phyloP scores from a whole-genome alignment of 2,329 filamentous ascomycete species.

The Lachnellula suecica region DNA sequence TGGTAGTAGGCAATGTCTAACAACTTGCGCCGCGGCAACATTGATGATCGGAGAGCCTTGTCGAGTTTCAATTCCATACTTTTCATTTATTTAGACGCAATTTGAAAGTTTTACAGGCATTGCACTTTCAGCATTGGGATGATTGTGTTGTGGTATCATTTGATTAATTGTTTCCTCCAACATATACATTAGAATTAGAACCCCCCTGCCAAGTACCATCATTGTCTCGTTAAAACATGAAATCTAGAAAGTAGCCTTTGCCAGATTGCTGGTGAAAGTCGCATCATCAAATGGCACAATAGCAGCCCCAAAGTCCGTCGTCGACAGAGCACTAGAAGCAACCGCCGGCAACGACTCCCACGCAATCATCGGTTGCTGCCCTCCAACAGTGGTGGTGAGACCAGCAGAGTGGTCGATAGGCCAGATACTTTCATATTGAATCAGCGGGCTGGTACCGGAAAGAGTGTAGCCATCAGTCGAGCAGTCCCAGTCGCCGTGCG shows the following conservation, averaged over 20 bases:
- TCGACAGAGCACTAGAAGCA: constrained; percentile 36
- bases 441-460: constrained; percentile 42
- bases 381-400: constrained; percentile 37
- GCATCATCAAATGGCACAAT: constrained; percentile 41
- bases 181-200: background rate
- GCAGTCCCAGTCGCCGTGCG: constrained; percentile 49
- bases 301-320: constrained; percentile 41
- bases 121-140: too few relatives aligned
- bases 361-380: constrained; percentile 40
- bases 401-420: constrained; percentile 43
- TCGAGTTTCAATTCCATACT: too few relatives aligned
- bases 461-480: constrained; percentile 39
- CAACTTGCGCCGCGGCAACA: too few relatives aligned
- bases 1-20: too few relatives aligned
- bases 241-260: constrained; percentile 33
- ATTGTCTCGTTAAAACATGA: background rate
- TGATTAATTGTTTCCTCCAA: too few relatives aligned
- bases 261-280: constrained; percentile 40
- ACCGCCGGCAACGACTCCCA: constrained; percentile 42
- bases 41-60: too few relatives aligned
- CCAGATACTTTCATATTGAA: constrained; percentile 48
- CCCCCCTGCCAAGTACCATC: background rate
- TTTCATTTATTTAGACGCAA: too few relatives aligned
- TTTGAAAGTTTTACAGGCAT: too few relatives aligned
- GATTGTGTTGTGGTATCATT: too few relatives aligned